Conservation (phyloP, 2,329 filamentous ascomycete genomes). For the Pseudogymnoascus sp. region DNA sequence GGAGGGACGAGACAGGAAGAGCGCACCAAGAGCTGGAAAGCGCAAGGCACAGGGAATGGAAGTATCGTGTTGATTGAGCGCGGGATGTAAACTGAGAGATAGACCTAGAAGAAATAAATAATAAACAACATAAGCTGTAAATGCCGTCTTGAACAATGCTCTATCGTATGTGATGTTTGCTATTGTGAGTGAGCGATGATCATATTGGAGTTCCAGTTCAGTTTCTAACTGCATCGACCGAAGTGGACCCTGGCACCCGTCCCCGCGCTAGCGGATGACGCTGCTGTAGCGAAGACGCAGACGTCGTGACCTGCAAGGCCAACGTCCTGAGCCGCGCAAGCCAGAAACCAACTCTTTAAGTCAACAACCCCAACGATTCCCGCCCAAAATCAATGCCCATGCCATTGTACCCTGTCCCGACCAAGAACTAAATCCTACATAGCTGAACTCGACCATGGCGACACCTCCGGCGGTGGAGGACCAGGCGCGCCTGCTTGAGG, state of each 20-base stretch:
- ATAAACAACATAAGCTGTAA: background rate
- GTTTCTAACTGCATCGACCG: conserved; percentile 1
- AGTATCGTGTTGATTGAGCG: background rate
- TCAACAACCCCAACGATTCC: background rate
- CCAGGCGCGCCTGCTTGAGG: conserved; percentile 87
- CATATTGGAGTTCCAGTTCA: background rate
- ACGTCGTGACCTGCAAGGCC: conserved; percentile 9
- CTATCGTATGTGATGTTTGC: background rate
- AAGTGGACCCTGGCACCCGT: conserved; percentile 1
- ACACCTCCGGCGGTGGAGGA: conserved; percentile 61
- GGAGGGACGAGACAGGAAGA: conserved; percentile 12
- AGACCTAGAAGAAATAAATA: background rate
- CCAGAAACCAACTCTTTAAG: background rate
- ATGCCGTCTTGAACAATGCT: background rate
- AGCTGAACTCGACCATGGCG: conserved; percentile 33
- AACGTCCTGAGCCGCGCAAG: conserved; percentile 8
- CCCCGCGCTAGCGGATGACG: conserved; percentile 8
- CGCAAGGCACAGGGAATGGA: conserved; percentile 15
- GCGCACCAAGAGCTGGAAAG: conserved; percentile 28
- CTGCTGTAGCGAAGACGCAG: conserved; percentile 9
- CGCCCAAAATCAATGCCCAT: background rate
- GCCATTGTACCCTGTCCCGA: background rate
- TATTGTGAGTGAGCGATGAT: background rate
- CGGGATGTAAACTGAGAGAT: background rate
- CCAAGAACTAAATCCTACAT: background rate